Conservation (phyloP, 331 rosid genomes). For the Malus hybrid region DNA sequence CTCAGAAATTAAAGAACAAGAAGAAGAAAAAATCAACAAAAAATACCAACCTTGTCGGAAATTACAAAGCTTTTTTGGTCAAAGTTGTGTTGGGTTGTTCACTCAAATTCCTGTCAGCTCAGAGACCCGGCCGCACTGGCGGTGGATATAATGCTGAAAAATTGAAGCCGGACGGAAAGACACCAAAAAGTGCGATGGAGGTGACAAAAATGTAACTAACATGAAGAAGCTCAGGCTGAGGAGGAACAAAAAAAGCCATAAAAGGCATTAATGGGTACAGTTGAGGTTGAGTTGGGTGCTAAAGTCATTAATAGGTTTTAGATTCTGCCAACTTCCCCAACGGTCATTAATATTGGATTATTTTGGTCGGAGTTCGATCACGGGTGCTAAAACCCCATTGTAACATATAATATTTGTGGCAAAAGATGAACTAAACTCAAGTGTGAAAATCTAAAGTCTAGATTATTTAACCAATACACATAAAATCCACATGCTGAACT, state of each 20-base stretch:
- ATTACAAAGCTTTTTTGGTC: constrained; percentile 25
- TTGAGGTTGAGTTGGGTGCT: constrained; percentile 23
- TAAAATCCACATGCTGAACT: too few species aligned
- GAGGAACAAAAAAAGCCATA: too few species aligned
- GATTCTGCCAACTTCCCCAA: constrained; percentile 57
- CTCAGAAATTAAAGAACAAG: not conserved
- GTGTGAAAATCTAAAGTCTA: too few species aligned
- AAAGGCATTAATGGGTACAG: constrained; percentile 28
- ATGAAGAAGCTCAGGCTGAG: too few species aligned
- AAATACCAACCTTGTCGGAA: constrained; percentile 29
- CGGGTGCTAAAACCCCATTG: constrained; percentile 12
- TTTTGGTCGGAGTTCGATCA: constrained; percentile 9
- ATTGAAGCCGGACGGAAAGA: not conserved
- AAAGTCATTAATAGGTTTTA: constrained; percentile 39
- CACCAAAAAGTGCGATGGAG: constrained; percentile 1
- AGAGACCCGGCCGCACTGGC: not conserved
- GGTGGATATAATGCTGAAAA: not conserved
- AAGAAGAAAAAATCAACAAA: not conserved
- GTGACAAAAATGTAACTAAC: too few species aligned
- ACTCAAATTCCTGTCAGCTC: not conserved
- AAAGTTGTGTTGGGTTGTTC: constrained; percentile 9
- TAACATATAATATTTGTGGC: too few species aligned
- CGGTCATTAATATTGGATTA: constrained; percentile 52
- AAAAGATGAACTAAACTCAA: too few species aligned
- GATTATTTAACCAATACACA: too few species aligned